A percentile compares a stretch with the other conserved stretches of the same genome.
These are phyloP conservation scores for Clarireedia monteithiana DNA, from an alignment of 2,329 filamentous ascomycete species.

Conservation along the genomic window DNA sequence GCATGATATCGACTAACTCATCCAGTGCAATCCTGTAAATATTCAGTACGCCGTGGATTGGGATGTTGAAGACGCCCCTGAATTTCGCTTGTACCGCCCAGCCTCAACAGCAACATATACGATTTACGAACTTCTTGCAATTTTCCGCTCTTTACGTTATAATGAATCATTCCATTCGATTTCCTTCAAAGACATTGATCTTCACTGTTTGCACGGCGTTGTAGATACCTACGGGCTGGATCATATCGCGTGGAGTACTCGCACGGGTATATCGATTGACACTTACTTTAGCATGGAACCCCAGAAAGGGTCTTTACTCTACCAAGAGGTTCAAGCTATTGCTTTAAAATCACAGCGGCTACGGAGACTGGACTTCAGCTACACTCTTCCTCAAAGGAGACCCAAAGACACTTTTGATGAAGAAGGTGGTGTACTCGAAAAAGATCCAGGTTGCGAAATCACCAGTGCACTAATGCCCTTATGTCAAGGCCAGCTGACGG, in stretches of 20 bases:
- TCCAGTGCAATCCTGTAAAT: conserved; percentile 47
- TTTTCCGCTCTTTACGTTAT: conserved; percentile 62
- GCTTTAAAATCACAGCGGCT: conserved; percentile 58
- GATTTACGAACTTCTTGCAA: conserved; percentile 55
- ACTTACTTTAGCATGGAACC: conserved; percentile 28
- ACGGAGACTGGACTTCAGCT: conserved; percentile 57
- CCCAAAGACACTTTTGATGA: conserved; percentile 34
- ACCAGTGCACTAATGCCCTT: conserved; percentile 62
- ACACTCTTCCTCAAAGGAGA: conserved; percentile 48
- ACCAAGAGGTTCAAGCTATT: conserved; percentile 61
- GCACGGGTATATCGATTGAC: conserved; percentile 33
- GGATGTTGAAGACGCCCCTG: conserved; percentile 57
- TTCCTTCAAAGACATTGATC: conserved; percentile 55
- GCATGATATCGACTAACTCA: neutral
- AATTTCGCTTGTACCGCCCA: conserved; percentile 55
- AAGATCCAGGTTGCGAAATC: conserved; percentile 60
- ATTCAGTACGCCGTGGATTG: conserved; percentile 56
- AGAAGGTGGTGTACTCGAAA: conserved; percentile 40
- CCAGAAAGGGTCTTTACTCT: conserved; percentile 43
- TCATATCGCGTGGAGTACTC: conserved; percentile 51
- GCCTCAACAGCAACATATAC: conserved; percentile 47
- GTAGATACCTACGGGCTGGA: conserved; percentile 54
- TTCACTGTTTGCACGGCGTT: conserved; percentile 57
- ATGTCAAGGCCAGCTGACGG: conserved; percentile 58
- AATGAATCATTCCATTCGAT: conserved; percentile 62